Percentiles rank a stretch among this genome's conserved stretches.
Conservation (phyloP, 2,329 filamentous ascomycete genomes). For the Ophiosphaerella korrae region DNA sequence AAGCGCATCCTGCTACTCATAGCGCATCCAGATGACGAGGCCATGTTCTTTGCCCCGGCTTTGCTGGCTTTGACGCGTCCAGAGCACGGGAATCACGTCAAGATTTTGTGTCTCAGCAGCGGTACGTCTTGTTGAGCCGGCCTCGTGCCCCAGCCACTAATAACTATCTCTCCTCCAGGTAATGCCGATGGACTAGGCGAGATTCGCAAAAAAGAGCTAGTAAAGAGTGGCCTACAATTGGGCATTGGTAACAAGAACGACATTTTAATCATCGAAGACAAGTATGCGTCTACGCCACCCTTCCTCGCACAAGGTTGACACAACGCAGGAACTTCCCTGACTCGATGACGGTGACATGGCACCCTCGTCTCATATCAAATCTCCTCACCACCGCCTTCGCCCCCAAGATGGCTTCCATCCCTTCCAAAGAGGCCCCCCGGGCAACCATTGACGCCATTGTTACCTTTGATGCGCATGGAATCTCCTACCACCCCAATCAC, state of each 20-base stretch:
- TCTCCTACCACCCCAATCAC: conserved; percentile 93
- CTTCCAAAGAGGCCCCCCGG: conserved; percentile 52
- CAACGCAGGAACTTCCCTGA: conserved; percentile 73
- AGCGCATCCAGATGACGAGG: conserved; percentile 97
- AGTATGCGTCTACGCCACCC: conserved; percentile 51
- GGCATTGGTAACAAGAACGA: conserved; percentile 77
- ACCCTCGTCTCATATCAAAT: conserved; percentile 69
- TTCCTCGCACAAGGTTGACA: conserved; percentile 11
- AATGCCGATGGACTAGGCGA: conserved; percentile 87
- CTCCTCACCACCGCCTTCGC: conserved; percentile 77
- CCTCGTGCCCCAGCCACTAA: conserved; percentile 7
- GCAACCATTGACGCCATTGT: conserved; percentile 78
- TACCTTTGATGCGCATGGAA: conserved; percentile 83
- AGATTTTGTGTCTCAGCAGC: conserved; percentile 90
- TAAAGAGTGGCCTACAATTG: conserved; percentile 76
- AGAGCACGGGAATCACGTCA: conserved; percentile 83
- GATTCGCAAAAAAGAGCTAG: conserved; percentile 80
- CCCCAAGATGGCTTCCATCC: conserved; percentile 60
- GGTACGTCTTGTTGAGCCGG: conserved; percentile 55
- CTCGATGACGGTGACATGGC: conserved; percentile 83
- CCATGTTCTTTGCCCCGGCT: conserved; percentile 97
- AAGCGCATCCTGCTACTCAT: conserved; percentile 93
- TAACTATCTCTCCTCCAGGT: conserved; percentile 53
- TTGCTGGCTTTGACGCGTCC: conserved; percentile 82
- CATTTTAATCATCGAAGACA: conserved; percentile 82